phyloP scores from a whole-genome alignment of 768 basidiomycete species.

The Leucosporidium scottii region DNA sequence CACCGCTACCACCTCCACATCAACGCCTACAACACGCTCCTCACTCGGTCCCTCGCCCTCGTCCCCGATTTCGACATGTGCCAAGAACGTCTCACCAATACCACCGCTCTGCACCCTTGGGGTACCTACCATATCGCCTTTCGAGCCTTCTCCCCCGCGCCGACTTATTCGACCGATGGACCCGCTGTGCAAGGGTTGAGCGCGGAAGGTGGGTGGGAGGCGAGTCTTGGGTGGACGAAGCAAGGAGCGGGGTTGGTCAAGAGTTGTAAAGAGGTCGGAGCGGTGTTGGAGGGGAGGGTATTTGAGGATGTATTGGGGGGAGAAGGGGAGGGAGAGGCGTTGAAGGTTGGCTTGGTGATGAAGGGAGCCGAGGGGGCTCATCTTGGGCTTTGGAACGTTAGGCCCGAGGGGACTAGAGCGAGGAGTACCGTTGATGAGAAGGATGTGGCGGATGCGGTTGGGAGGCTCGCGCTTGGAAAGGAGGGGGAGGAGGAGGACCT shows the following conservation, averaged over 20 bases:
- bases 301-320: conserved; percentile 9
- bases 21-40: conserved; percentile 20
- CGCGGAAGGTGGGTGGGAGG: background rate
- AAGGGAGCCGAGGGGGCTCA: conserved; percentile 4
- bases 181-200: background rate
- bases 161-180: conserved; percentile 26
- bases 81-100: background rate
- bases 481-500: background rate
- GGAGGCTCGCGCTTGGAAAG: background rate
- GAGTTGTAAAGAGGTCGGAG: background rate
- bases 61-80: conserved; percentile 35
- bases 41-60: conserved; percentile 12
- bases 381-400: conserved; percentile 32
- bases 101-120: conserved; percentile 9
- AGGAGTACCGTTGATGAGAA: conserved; percentile 2
- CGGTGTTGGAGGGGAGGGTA: background rate
- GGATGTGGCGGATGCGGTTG: conserved; percentile 24
- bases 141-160: conserved; percentile 31
- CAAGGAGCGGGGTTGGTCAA: background rate
- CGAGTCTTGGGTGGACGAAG: background rate
- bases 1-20: conserved; percentile 33
- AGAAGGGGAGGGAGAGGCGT: background rate
- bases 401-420: background rate
- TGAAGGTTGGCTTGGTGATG: conserved; percentile 23
- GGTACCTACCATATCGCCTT: conserved; percentile 25